phyloP scores from a whole-genome alignment of 345 rosid genomes.

The Cardamine occulta region DNA sequence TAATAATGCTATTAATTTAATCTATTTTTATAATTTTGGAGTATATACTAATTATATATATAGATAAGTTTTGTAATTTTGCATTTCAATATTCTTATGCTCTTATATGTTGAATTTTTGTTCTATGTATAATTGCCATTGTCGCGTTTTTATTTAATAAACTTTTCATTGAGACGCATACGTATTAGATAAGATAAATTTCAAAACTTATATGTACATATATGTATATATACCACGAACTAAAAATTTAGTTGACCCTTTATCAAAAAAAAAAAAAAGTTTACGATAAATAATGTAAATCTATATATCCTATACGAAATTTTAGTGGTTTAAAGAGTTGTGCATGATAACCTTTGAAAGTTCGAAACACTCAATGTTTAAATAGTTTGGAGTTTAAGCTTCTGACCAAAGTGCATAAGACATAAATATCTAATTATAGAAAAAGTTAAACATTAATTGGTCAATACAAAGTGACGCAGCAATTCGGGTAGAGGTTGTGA shows the following conservation, averaged over 20 bases:
- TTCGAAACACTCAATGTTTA: not conserved
- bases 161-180: conserved; percentile 6
- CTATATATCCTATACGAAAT: not conserved
- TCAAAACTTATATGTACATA: not conserved
- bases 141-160: conserved; percentile 15
- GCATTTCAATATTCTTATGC: conserved; percentile 20
- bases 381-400: not conserved
- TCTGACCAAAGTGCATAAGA: not conserved
- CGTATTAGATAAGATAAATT: conserved; percentile 6
- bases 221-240: not conserved
- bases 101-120: not conserved
- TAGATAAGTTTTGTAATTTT: not conserved
- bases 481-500: conserved; percentile 24
- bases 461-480: conserved; percentile 5
- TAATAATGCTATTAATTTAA: not conserved
- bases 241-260: not conserved
- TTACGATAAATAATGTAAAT: not conserved
- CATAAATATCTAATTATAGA: not conserved
- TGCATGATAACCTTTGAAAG: not conserved
- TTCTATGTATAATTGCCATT: conserved; percentile 28
- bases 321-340: not conserved
- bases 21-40: not conserved
- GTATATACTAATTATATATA: not conserved
- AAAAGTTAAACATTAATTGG: not conserved
- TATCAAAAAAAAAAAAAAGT: too few relatives aligned